phyloP scores from a whole-genome alignment of 345 rosid genomes.

The Syzygium jambos region DNA sequence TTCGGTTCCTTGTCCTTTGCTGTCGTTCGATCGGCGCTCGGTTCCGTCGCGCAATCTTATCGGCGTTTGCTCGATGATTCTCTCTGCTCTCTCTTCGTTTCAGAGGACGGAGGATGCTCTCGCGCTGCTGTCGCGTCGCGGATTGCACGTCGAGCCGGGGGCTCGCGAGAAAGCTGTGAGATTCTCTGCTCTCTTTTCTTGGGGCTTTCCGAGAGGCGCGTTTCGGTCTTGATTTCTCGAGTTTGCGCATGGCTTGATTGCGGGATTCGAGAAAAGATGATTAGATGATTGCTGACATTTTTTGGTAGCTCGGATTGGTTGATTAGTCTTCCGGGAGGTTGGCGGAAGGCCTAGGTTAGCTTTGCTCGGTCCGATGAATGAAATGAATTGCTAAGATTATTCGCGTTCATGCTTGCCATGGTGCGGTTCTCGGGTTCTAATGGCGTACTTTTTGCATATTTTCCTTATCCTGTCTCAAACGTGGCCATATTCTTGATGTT shows the following conservation, averaged over 20 bases:
- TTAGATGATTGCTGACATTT: neutral
- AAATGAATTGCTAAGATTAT: neutral
- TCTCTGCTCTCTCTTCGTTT: neutral
- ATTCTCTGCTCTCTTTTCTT: neutral
- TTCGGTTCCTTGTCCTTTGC: neutral
- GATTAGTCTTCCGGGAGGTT: neutral
- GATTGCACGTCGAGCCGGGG: conserved; percentile 67
- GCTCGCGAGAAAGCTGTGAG: conserved; percentile 93
- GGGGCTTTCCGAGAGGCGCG: neutral
- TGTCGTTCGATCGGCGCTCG: neutral
- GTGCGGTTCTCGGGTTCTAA: neutral
- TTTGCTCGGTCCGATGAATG: neutral
- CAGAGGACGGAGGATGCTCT: conserved; percentile 36
- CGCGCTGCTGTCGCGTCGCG: conserved; percentile 44
- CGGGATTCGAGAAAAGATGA: neutral
- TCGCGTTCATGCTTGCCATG: neutral
- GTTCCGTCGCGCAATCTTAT: neutral
- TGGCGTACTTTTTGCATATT: neutral
- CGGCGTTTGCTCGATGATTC: neutral
- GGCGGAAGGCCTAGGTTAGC: neutral
- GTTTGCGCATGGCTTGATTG: neutral
- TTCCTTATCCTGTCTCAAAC: neutral
- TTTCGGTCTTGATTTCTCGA: neutral
- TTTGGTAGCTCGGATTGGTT: neutral
- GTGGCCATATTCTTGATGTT: neutral